A percentile compares a stretch with the other conserved stretches of the same genome.
Evolutionary conservation across 352 stramenopile species (phyloP).

Genomic region (Phytophthora rubi): DNA sequence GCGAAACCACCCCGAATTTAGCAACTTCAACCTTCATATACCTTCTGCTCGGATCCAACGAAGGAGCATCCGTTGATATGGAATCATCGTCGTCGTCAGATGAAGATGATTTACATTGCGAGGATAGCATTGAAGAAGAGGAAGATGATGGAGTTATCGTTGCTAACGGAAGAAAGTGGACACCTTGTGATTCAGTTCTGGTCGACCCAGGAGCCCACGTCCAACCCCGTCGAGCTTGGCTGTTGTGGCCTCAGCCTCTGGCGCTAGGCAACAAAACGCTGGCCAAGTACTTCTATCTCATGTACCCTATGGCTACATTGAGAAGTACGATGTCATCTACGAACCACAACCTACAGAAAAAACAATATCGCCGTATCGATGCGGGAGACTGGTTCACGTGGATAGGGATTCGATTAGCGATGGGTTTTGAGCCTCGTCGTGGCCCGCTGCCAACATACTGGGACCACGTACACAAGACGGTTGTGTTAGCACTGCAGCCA

Average conservation of each 20-base stretch:
- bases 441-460: neutral
- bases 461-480: neutral
- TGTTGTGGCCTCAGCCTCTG: neutral
- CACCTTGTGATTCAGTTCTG: constrained; percentile 2
- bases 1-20: neutral
- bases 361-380: neutral
- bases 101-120: neutral
- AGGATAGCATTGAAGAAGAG: neutral
- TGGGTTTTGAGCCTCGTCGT: neutral
- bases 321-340: neutral
- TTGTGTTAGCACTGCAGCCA: neutral
- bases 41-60: neutral
- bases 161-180: neutral
- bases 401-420: neutral
- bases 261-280: neutral
- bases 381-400: neutral
- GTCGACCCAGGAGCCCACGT: neutral
- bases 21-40: constrained; percentile 4
- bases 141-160: neutral
- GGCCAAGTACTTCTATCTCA: constrained; percentile 1
- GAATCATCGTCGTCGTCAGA: neutral
- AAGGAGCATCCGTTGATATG: constrained; percentile 1
- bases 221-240: neutral
- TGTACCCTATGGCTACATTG: neutral
- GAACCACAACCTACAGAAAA: constrained; percentile 1